phyloP scores from a whole-genome alignment of 73 alveolate species.

The Symbiodinium pilosum region DNA sequence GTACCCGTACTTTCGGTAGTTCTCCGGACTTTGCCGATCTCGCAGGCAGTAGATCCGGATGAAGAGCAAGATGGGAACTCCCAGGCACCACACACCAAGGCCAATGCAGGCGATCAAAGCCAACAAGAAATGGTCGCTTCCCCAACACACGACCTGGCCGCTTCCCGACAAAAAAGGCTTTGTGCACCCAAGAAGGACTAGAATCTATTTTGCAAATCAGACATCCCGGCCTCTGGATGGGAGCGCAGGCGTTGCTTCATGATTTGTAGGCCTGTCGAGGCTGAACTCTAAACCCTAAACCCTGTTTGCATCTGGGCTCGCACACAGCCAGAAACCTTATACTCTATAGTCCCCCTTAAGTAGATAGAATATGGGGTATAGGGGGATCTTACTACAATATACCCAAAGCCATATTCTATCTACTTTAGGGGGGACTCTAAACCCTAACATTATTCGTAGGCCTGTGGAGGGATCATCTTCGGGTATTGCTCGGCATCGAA shows the following conservation, averaged over 20 bases:
- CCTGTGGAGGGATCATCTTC: conserved; percentile 21
- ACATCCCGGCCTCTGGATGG: no score
- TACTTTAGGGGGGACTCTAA: no score
- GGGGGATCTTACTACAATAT: no score
- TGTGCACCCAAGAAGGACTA: no score
- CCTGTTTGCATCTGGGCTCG: no score
- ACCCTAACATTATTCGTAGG: no score
- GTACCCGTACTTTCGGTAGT: conserved; percentile 60
- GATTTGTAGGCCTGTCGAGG: conserved; percentile 7
- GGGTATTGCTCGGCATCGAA: conserved; percentile 25
- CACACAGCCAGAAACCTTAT: no score
- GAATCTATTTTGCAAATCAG: background rate
- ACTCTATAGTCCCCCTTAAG: no score
- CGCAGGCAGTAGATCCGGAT: conserved; percentile 9
- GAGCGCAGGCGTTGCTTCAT: conserved; percentile 46
- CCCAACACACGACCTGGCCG: conserved; percentile 58
- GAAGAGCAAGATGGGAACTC: conserved; percentile 47
- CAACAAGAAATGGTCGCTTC: conserved; percentile 9
- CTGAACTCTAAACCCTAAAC: no score
- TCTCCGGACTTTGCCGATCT: conserved; percentile 91
- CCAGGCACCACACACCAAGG: conserved; percentile 64
- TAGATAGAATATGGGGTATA: no score
- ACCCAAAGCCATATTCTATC: no score
- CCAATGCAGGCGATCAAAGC: conserved; percentile 18
- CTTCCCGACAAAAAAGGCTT: background rate